Conservation (phyloP, 306 rosid genomes). For the Senna tora region DNA sequence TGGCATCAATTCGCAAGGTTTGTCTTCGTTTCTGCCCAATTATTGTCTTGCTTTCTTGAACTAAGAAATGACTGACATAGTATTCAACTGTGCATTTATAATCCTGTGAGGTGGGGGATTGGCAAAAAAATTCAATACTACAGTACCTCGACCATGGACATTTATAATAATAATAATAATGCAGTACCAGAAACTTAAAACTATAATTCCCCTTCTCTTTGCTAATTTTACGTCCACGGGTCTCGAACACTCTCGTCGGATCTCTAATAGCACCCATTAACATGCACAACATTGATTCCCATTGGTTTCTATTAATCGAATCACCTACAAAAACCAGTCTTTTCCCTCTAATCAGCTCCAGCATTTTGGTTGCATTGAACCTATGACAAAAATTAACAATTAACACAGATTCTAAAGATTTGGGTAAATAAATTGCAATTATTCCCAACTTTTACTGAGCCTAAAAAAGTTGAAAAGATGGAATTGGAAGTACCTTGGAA, state of each 20-base stretch:
- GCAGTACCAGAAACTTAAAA: conserved; percentile 73
- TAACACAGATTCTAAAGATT: too few species aligned
- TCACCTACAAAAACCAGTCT: conserved; percentile 92
- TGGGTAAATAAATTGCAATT: neutral
- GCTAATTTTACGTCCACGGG: conserved; percentile 74
- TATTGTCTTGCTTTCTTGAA: conserved; percentile 80
- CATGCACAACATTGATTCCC: conserved; percentile 96
- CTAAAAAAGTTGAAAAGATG: conserved; percentile 14
- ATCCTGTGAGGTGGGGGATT: conserved; percentile 52
- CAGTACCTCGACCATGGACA: neutral
- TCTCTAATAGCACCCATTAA: conserved; percentile 65
- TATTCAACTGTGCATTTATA: conserved; percentile 83
- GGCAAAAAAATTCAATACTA: conserved; percentile 12
- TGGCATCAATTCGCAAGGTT: conserved; percentile 71
- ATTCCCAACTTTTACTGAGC: neutral
- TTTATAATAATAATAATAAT: conserved; percentile 19
- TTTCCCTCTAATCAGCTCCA: conserved; percentile 84
- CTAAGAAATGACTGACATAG: conserved; percentile 75
- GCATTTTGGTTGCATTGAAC: conserved; percentile 86
- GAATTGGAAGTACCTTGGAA: conserved; percentile 56
- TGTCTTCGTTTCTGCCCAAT: conserved; percentile 67
- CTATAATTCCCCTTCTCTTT: conserved; percentile 77
- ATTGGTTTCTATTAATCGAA: conserved; percentile 86
- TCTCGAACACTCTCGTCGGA: conserved; percentile 75
- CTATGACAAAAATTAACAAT: conserved; percentile 46